These are phyloP conservation scores for Magnaporthiopsis rhizophila DNA, from an alignment of 2,329 filamentous ascomycete species.

Conservation along the genomic window DNA sequence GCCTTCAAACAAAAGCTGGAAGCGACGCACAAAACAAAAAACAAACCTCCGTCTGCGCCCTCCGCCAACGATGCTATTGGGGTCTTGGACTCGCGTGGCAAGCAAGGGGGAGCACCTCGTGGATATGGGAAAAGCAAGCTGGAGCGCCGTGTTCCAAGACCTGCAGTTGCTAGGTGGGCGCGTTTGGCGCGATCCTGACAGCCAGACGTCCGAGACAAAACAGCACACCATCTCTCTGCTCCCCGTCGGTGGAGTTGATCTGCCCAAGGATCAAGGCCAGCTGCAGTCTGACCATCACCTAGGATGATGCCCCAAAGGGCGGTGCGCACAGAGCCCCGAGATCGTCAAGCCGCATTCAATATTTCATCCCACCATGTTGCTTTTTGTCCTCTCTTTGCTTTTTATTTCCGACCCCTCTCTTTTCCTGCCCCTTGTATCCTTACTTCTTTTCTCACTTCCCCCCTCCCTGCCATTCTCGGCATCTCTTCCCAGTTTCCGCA, in stretches of 20 bases:
- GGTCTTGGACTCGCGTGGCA: neutral
- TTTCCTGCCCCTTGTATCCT: too few relatives aligned
- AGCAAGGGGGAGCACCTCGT: neutral
- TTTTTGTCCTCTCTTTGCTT: neutral
- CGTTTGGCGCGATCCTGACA: neutral
- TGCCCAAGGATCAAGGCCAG: neutral
- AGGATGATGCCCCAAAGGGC: neutral
- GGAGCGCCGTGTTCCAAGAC: neutral
- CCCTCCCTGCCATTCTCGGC: neutral
- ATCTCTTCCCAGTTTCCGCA: neutral
- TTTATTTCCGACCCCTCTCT: neutral
- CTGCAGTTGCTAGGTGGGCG: neutral
- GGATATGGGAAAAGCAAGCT: slow-evolving; percentile 1
- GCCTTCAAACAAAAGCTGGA: too few relatives aligned
- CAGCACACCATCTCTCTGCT: neutral
- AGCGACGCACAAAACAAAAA: neutral
- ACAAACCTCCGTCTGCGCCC: neutral
- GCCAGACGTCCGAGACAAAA: neutral
- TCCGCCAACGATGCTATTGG: neutral
- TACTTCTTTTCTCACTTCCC: neutral
- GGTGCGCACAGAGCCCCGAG: neutral
- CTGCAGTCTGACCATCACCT: neutral
- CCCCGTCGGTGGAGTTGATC: neutral
- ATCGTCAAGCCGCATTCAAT: slow-evolving; percentile 1
- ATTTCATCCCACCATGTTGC: neutral